Base-by-base conservation (phyloP, 495 filamentous ascomycete genomes). In the Penicillium lividum region DNA sequence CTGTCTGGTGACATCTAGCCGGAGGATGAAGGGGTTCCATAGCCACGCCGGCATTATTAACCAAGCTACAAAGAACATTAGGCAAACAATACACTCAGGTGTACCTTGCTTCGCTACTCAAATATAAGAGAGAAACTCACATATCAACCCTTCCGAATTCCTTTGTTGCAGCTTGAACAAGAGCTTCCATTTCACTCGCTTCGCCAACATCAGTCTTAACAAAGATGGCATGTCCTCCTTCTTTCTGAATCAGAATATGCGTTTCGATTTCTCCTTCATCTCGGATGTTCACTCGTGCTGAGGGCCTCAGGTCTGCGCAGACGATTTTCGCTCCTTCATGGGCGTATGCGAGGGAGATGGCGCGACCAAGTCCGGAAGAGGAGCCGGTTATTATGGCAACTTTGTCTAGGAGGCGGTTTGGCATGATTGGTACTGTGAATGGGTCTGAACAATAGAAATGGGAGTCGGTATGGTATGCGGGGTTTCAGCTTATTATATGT, bases 21-120 rank as follows among this genome's bases (percentile, higher is more conserved):
- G 54, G 53, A 1, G 72, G 66, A 4, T 40, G 42, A 0, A 51
- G 56, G 27, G 57, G 67, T 27, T 72, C 62, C 10, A 68, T 51
- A 13, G 58, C 57, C 4, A 82, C 75, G 4, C 82, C 82, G 0
- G 81, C 82, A 63, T 86, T 84, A 53, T 83, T 84, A 54, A 82
- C 74, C 62, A 86, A 64, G 25, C 76, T 80, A 53, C 56, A 5
- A n/a, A 16, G 6, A 16, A 15, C 4, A 15, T 40, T n/a, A 40
- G 36, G n/a, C n/a, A n/a, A n/a, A n/a, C n/a, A n/a, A n/a, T n/a
- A n/a, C n/a, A n/a, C n/a, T n/a, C n/a, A n/a, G n/a, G n/a, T n/a
- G n/a, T n/a, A n/a, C n/a, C n/a, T n/a, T n/a, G n/a, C n/a, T n/a
- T n/a, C n/a, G n/a, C n/a, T n/a, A n/a, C n/a, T n/a, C n/a, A n/a